Evolutionary conservation across 305 asterid species (phyloP).

Genomic region (Fraxinus xanthoxyloides): DNA sequence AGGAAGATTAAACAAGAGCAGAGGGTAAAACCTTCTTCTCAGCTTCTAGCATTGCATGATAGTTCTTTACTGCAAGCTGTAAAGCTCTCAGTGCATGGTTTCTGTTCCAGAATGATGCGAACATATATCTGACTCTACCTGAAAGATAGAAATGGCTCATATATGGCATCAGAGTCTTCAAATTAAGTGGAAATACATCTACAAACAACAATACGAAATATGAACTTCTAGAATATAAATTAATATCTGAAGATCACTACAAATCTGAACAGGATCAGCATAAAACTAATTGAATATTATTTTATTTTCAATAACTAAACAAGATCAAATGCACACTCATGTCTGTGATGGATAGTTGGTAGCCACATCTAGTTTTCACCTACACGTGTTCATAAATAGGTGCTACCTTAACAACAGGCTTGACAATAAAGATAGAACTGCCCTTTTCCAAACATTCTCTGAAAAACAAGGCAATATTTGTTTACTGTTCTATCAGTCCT

Average conservation of each 20-base stretch:
- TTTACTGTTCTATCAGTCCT: not conserved
- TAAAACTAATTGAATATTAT: not conserved
- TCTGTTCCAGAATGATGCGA: constrained; percentile 99
- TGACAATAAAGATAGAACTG: not conserved
- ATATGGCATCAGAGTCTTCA: constrained; percentile 9
- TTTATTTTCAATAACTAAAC: not conserved
- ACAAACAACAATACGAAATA: not conserved
- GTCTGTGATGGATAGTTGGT: not conserved
- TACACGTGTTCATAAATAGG: not conserved
- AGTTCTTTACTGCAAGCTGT: constrained; percentile 60
- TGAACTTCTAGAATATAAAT: not conserved
- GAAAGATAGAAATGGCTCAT: constrained; percentile 29
- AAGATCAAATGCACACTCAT: not conserved
- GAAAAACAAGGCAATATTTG: not conserved
- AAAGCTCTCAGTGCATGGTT: constrained; percentile 68
- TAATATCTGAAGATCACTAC: not conserved
- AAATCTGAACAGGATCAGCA: not conserved
- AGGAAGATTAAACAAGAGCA: constrained; percentile 18
- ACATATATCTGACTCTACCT: constrained; percentile 95
- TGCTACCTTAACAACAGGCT: not conserved
- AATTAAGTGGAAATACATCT: not conserved
- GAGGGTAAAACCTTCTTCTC: constrained; percentile 69
- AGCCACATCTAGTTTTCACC: not conserved
- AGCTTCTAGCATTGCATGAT: constrained; percentile 65
- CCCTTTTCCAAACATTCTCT: not conserved